Evolutionary conservation across 441 rosid genomes (phyloP), one percentile per base, ranked within the genome.

Genomic region (Pelargonium cotyledonis): DNA sequence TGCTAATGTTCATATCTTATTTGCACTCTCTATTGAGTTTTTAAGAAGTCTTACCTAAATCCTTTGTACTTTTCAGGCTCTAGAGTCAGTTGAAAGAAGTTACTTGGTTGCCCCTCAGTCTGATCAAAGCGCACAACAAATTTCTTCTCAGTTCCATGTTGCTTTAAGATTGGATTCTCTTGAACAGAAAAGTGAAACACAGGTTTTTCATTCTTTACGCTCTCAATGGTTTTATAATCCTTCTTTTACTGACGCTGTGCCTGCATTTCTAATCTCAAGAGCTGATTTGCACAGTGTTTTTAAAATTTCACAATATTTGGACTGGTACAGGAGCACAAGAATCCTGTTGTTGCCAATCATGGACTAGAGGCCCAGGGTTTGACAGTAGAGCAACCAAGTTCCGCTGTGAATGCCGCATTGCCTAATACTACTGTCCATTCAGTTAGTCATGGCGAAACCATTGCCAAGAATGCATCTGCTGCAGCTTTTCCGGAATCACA

Each of bases 121-220:
- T 14, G 90, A 88, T 69, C 84, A 82, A 70, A 82, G 70, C 78
- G 69, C 86, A 68, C 80, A 82, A 66, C 91, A 84, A 72, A 75
- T 89, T 71, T 84, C 94, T 77, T 84, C 85, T 66, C 88, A 85
- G 43, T 88, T 88, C 78, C 80, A 29, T 65, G 85, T 81, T 65
- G 77, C 84, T 12, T 67, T 88, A 46, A 78, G 70, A 67, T 70
- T 88, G 77, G 71, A 75, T 67, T 15, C 75, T 71, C 77, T 58
- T 60, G 83, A 84, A 23, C 79, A 73, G 70, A 83, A 72, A 61
- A 73, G 49, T 65, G 83, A 82, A 78, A 61, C 78, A 15, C 73
- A 86, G 88, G 96, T 88, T 74, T 72, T 49, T 29, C 5, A 8
- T 69, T 66, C 4, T 41, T 6, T 53, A 47, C 66, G 19, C 4